These are phyloP conservation scores for Kwoniella botswanensis DNA, from an alignment of 768 basidiomycete genomes.

Conservation along the genomic window DNA sequence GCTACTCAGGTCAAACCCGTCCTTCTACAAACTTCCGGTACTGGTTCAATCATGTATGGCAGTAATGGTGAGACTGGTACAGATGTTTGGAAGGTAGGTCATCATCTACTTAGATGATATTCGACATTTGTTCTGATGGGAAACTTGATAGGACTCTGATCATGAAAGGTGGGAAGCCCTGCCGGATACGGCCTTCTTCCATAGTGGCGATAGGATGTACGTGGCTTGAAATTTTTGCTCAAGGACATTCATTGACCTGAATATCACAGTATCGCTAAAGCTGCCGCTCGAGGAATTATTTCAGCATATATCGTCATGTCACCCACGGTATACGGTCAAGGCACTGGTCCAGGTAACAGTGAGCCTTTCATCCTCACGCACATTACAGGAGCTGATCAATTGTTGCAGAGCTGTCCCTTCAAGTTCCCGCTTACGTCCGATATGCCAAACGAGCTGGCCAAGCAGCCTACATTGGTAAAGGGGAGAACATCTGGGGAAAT, in stretches of 20 bases:
- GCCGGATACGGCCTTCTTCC: constrained; percentile 25
- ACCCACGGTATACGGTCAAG: constrained; percentile 32
- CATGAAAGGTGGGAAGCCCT: constrained; percentile 24
- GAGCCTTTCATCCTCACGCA: background rate
- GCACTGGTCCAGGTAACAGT: constrained; percentile 29
- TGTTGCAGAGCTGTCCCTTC: constrained; percentile 19
- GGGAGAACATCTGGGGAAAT: constrained; percentile 32
- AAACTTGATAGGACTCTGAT: constrained; percentile 21
- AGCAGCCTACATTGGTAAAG: constrained; percentile 30
- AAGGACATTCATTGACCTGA: background rate
- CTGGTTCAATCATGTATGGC: constrained; percentile 30
- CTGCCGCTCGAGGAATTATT: constrained; percentile 27
- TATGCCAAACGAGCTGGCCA: constrained; percentile 27
- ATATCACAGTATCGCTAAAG: constrained; percentile 13
- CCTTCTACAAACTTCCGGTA: constrained; percentile 26
- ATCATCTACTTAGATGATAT: background rate
- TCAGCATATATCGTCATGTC: constrained; percentile 32
- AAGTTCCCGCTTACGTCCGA: constrained; percentile 29
- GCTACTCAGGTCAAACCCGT: constrained; percentile 18
- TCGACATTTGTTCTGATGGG: background rate
- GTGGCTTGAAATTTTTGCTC: background rate
- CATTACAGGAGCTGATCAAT: background rate
- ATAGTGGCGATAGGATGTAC: constrained; percentile 27
- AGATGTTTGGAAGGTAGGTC: constrained; percentile 25
- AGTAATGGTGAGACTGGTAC: constrained; percentile 24